Evolutionary conservation across 2,329 filamentous ascomycete species (phyloP).

Genomic region (Fusarium mangiferae): DNA sequence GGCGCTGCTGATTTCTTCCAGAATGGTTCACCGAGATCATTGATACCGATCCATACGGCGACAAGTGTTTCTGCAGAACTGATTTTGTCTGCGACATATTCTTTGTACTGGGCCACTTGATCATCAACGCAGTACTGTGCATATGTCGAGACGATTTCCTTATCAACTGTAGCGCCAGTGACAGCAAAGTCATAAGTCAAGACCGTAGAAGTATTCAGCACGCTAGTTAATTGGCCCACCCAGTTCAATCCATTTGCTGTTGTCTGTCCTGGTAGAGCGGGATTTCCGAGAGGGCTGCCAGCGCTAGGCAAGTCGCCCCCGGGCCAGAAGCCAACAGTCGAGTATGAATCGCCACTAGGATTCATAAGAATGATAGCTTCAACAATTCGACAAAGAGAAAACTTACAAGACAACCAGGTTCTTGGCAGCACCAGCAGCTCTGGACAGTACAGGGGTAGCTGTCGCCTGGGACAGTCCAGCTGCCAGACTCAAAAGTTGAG

Average conservation of each 20-base stretch:
- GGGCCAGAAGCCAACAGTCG: conserved; percentile 29
- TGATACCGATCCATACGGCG: conserved; percentile 34
- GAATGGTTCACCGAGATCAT: conserved; percentile 29
- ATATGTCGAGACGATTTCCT: conserved; percentile 23
- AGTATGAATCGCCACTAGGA: conserved; percentile 25
- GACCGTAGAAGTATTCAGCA: conserved; percentile 16
- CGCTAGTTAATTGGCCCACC: conserved; percentile 22
- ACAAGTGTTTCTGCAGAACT: conserved; percentile 8
- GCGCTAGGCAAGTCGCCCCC: conserved; percentile 2
- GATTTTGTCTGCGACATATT: conserved; percentile 17
- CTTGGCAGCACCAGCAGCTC: not conserved
- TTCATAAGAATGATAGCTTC: not conserved
- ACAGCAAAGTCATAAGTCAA: conserved; percentile 32
- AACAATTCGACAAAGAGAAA: fast-evolving
- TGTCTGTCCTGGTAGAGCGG: conserved; percentile 16
- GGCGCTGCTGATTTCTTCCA: conserved; percentile 16
- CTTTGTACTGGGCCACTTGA: conserved; percentile 26
- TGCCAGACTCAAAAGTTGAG: not conserved
- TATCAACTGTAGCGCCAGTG: conserved; percentile 27
- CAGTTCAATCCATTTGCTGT: conserved; percentile 31
- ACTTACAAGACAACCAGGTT: conserved; percentile 9
- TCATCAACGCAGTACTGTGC: conserved; percentile 23
- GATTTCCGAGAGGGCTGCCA: conserved; percentile 21
- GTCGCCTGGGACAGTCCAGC: conserved; percentile 6
- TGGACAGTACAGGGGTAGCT: not conserved